phyloP scores from a whole-genome alignment of 108 stramenopile genomes.

The Cyclotella choctawhatcheeana region DNA sequence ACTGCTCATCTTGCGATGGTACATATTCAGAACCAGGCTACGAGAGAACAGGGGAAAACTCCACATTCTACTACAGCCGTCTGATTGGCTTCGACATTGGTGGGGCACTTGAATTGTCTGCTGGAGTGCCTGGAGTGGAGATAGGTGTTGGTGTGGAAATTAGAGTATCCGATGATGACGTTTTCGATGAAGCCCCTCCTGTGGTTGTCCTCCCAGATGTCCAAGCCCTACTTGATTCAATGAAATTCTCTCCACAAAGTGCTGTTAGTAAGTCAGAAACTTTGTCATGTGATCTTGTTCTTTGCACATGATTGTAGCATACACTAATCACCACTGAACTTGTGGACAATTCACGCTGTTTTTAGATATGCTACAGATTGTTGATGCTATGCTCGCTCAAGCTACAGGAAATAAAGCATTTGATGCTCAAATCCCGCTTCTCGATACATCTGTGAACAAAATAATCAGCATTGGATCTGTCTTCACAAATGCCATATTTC shows the following conservation, averaged over 20 bases:
- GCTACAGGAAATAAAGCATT: conserved; percentile 34
- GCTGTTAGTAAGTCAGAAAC: neutral
- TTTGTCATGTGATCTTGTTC: no score
- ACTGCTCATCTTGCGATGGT: conserved; percentile 14
- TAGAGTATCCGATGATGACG: conserved; percentile 18
- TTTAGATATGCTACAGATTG: conserved; percentile 26
- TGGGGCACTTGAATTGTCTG: neutral
- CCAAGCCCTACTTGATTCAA: conserved; percentile 17
- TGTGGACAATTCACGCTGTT: no score
- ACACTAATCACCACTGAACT: no score
- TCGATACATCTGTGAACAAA: conserved; percentile 22
- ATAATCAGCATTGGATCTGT: conserved; percentile 18
- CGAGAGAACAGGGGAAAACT: neutral
- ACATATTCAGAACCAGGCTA: neutral
- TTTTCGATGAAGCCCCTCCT: conserved; percentile 29
- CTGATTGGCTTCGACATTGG: neutral
- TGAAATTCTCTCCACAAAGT: conserved; percentile 31
- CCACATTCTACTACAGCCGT: neutral
- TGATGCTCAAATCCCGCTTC: conserved; percentile 23
- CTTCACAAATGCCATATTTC: conserved; percentile 18
- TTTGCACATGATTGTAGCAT: no score
- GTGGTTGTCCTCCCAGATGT: conserved; percentile 7
- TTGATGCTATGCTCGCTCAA: conserved; percentile 30
- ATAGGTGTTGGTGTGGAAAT: conserved; percentile 14
- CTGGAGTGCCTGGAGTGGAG: conserved; percentile 19